These are phyloP conservation scores for Mastigamoeba balamuthi DNA, from an alignment of 78 protist genomes.

Conservation along the genomic window DNA sequence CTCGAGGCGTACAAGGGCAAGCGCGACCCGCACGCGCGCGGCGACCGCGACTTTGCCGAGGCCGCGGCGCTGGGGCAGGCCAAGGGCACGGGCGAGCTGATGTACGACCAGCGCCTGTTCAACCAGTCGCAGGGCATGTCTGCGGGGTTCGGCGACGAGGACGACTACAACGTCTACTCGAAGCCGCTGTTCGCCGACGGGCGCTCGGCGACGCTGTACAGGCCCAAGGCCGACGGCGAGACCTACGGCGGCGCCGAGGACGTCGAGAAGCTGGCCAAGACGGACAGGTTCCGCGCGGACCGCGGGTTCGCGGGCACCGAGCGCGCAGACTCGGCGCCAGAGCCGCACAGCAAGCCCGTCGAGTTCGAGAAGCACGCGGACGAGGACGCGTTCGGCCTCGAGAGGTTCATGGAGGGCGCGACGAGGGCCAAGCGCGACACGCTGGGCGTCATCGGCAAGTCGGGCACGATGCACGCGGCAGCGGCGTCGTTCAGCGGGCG, in stretches of 20 bases:
- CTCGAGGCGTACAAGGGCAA: slow-evolving; percentile 38
- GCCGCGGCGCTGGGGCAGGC: slow-evolving; percentile 76
- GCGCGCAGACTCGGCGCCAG: neutral
- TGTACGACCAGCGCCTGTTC: slow-evolving; percentile 86
- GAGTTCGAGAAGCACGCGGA: neutral
- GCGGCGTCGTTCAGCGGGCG: neutral
- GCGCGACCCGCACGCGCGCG: slow-evolving; percentile 28
- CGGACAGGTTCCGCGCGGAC: neutral
- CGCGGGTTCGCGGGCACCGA: neutral
- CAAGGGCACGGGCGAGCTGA: slow-evolving; percentile 37
- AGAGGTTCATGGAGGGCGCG: neutral
- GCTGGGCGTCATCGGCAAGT: neutral
- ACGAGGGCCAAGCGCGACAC: neutral
- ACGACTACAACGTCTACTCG: neutral
- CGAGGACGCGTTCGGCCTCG: neutral
- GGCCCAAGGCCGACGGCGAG: neutral
- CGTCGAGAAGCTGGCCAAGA: neutral
- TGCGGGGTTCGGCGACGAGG: slow-evolving; percentile 57
- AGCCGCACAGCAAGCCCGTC: neutral
- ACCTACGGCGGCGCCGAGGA: neutral
- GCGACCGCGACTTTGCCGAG: slow-evolving; percentile 79
- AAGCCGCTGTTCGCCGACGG: neutral
- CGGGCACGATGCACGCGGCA: neutral
- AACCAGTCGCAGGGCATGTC: slow-evolving; percentile 47
- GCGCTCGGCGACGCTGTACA: neutral